Evolutionary conservation across 495 filamentous ascomycete species (phyloP).

Genomic region (Cercophora sp.): DNA sequence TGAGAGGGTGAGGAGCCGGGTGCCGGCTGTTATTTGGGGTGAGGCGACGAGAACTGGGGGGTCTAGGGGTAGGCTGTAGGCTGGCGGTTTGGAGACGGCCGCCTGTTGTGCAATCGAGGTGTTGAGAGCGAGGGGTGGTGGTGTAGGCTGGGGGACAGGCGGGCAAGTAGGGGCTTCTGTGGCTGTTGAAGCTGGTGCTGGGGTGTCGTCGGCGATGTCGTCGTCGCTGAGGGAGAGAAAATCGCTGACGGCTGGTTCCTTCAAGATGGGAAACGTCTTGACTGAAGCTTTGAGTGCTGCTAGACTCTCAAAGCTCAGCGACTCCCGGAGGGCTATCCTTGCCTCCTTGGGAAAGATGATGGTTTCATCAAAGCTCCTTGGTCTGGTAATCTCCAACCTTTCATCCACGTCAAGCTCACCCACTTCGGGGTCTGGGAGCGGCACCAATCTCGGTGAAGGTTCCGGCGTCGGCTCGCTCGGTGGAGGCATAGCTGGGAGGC

Average conservation of each 20-base stretch:
- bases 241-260: constrained; percentile 42
- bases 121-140: constrained; percentile 1
- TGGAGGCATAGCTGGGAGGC: neutral
- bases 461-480: constrained; percentile 14
- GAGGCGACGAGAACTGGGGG: constrained; percentile 4
- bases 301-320: constrained; percentile 22
- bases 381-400: neutral
- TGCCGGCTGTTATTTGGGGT: neutral
- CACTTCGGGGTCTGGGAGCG: constrained; percentile 6
- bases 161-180: too few species aligned
- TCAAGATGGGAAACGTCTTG: constrained; percentile 19
- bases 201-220: constrained; percentile 39
- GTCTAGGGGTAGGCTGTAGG: constrained; percentile 16
- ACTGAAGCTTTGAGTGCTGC: neutral
- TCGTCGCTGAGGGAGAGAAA: constrained; percentile 45
- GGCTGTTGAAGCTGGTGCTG: too few species aligned
- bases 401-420: neutral
- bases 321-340: constrained; percentile 13
- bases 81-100: constrained; percentile 10
- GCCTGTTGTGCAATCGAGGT: neutral
- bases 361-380: constrained; percentile 7
- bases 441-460: constrained; percentile 21
- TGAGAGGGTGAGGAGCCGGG: constrained; percentile 22
- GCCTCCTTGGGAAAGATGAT: neutral
- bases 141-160: neutral